A percentile compares a stretch with the other conserved stretches of the same genome.
These are phyloP conservation scores for Fusarium sp. DNA, from an alignment of 2,329 filamentous ascomycete genomes.

Conservation along the genomic window DNA sequence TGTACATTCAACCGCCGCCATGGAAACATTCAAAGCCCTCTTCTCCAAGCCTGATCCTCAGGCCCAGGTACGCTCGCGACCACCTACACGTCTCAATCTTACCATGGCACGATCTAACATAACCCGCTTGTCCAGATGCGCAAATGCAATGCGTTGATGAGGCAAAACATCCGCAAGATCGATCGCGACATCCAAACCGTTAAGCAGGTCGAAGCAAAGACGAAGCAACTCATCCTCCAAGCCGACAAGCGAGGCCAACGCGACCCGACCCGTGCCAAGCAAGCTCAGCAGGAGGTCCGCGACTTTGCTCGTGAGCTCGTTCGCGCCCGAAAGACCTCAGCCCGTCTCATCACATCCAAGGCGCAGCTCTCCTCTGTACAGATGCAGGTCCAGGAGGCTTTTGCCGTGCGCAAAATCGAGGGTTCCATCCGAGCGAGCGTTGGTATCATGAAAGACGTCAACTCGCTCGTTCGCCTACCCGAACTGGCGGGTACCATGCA, in stretches of 20 bases:
- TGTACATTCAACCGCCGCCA: constrained; percentile 57
- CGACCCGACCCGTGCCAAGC: constrained; percentile 81
- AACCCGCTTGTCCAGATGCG: constrained; percentile 73
- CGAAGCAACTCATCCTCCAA: constrained; percentile 85
- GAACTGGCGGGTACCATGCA: constrained; percentile 91
- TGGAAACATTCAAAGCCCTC: constrained; percentile 89
- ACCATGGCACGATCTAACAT: constrained; percentile 6
- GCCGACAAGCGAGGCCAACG: constrained; percentile 85
- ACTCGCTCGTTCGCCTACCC: constrained; percentile 84
- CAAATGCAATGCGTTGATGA: constrained; percentile 94
- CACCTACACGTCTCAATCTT: background rate
- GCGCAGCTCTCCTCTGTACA: constrained; percentile 93
- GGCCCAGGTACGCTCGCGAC: constrained; percentile 76
- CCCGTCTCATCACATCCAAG: constrained; percentile 84
- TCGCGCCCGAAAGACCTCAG: constrained; percentile 79
- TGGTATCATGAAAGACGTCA: constrained; percentile 97
- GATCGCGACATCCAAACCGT: constrained; percentile 90
- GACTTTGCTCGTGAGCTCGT: constrained; percentile 91
- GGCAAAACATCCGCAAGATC: constrained; percentile 90
- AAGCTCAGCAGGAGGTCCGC: constrained; percentile 85
- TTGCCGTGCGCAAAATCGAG: constrained; percentile 95
- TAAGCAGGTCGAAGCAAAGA: constrained; percentile 84
- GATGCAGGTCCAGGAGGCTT: constrained; percentile 98
- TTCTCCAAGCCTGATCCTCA: constrained; percentile 95
- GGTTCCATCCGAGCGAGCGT: constrained; percentile 88